phyloP scores from a whole-genome alignment of 352 stramenopile species.

The Pythium scleroteichum region DNA sequence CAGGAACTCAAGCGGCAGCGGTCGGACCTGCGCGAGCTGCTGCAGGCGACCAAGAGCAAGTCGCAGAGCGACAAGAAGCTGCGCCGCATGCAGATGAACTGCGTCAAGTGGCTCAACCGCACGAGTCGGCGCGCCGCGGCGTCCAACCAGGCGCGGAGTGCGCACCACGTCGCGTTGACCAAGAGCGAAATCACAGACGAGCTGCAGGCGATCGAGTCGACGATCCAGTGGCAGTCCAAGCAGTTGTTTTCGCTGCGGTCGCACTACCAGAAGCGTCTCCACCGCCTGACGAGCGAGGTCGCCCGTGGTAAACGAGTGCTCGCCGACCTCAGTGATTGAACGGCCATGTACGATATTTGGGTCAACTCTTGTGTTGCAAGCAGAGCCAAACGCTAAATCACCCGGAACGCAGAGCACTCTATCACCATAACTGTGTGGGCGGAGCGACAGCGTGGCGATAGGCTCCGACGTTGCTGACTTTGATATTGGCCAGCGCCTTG shows the following conservation, averaged over 20 bases:
- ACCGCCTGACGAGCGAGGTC: constrained; percentile 48
- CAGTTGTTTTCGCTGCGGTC: constrained; percentile 52
- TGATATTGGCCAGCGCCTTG: constrained; percentile 65
- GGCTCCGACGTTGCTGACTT: constrained; percentile 65
- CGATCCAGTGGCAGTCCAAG: constrained; percentile 43
- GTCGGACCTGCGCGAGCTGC: constrained; percentile 45
- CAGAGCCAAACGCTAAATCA: too few species aligned
- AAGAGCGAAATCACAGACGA: constrained; percentile 48
- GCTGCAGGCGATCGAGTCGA: constrained; percentile 41
- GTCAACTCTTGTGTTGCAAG: too few species aligned
- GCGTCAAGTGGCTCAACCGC: constrained; percentile 66
- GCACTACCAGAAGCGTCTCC: constrained; percentile 49
- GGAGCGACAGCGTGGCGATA: constrained; percentile 65
- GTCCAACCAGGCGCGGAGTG: constrained; percentile 32
- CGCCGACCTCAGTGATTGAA: constrained; percentile 6
- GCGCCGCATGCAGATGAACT: constrained; percentile 65
- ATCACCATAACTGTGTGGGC: constrained; percentile 65
- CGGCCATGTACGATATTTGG: too few species aligned
- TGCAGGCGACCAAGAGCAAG: constrained; percentile 46
- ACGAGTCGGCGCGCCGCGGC: constrained; percentile 48
- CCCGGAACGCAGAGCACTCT: too few species aligned
- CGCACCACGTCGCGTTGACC: constrained; percentile 44
- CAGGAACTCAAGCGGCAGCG: constrained; percentile 53
- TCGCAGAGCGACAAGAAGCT: constrained; percentile 51
- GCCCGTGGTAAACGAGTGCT: constrained; percentile 39